These are phyloP conservation scores for Pseudozyma tsukubaensis DNA, from an alignment of 1,284 basidiomycete species.

Conservation along the genomic window DNA sequence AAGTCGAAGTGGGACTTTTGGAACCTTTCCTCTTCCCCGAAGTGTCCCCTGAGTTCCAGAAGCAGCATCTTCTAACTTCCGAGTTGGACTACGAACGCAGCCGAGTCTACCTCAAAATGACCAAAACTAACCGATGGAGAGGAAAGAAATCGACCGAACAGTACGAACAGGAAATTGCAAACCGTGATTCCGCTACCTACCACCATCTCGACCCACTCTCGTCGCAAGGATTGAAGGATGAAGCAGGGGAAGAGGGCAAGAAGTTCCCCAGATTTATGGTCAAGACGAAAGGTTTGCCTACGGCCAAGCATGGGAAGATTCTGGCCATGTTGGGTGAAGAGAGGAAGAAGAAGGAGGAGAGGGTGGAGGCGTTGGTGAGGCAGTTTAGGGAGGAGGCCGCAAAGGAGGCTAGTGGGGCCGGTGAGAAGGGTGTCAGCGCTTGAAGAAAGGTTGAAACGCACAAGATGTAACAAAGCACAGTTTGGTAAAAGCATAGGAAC, in stretches of 20 bases:
- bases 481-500: background rate
- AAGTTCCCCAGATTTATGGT: conserved; percentile 42
- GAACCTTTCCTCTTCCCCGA: conserved; percentile 68
- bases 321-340: conserved; percentile 45
- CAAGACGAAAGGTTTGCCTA: conserved; percentile 48
- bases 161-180: conserved; percentile 40
- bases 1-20: conserved; percentile 66
- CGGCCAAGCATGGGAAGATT: conserved; percentile 59
- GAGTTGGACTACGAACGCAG: conserved; percentile 57
- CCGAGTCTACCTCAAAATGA: conserved; percentile 60
- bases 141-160: conserved; percentile 41
- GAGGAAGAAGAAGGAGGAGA: conserved; percentile 51
- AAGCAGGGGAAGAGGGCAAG: conserved; percentile 7
- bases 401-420: background rate
- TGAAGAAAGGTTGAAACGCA: background rate
- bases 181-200: conserved; percentile 14
- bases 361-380: conserved; percentile 40
- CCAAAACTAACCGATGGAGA: conserved; percentile 57
- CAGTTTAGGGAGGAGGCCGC: conserved; percentile 37
- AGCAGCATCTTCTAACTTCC: conserved; percentile 46
- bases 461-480: background rate
- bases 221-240: conserved; percentile 12
- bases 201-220: conserved; percentile 26
- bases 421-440: background rate
- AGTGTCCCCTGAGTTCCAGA: conserved; percentile 51